A percentile compares a stretch with the other conserved stretches of the same genome.
Evolutionary conservation across 2,329 filamentous ascomycete species (phyloP).

Genomic region (Beauveria medogensis): DNA sequence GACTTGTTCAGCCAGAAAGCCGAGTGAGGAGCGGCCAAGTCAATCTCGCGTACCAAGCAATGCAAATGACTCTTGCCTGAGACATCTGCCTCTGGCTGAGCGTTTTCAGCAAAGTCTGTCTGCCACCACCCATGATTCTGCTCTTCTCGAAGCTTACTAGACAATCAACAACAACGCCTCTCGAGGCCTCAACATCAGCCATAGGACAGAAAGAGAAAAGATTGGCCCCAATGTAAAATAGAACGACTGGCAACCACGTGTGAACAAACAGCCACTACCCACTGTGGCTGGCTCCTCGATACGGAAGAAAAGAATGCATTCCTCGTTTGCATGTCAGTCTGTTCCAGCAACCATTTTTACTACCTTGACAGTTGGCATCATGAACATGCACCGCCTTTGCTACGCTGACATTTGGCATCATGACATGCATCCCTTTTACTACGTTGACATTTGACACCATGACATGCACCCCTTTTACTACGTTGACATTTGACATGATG

Average conservation of each 20-base stretch:
- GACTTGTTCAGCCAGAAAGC: no score
- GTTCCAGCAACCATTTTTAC: neutral
- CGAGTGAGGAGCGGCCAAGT: neutral
- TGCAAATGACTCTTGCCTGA: no score
- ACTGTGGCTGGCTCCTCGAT: neutral
- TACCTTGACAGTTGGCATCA: no score
- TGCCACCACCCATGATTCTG: no score
- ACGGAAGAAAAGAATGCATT: neutral
- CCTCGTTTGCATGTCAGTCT: neutral
- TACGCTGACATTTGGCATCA: no score
- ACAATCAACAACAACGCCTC: neutral
- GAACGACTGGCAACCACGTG: neutral
- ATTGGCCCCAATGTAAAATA: neutral
- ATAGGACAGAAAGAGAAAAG: neutral
- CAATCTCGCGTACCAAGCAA: neutral
- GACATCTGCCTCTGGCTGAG: no score
- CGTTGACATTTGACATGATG: neutral
- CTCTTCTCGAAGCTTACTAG: neutral
- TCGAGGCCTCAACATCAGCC: neutral
- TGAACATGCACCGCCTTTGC: no score
- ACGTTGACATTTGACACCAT: neutral
- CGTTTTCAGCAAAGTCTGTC: no score
- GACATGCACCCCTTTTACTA: neutral
- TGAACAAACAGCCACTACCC: constrained; percentile 4
- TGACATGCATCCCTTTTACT: no score